Evolutionary conservation across 2,329 filamentous ascomycete species (phyloP).

Genomic region (Mycosphaerella sp.): DNA sequence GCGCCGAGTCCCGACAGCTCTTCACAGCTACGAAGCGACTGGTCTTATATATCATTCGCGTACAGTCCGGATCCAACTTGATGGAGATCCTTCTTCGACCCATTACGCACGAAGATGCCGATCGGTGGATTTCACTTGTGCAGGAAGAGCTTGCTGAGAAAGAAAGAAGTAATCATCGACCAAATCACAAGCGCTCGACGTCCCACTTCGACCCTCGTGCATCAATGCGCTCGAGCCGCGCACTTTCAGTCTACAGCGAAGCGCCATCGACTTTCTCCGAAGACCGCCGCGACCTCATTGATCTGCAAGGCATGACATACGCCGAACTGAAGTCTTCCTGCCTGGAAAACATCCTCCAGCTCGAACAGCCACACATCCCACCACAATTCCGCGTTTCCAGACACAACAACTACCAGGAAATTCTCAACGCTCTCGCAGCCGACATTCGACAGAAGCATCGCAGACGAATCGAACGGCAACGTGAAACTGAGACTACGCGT

Average conservation of each 20-base stretch:
- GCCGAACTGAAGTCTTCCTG: slow-evolving; percentile 87
- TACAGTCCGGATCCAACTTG: slow-evolving; percentile 86
- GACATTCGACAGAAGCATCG: slow-evolving; percentile 98
- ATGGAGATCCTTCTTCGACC: slow-evolving; percentile 92
- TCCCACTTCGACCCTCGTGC: slow-evolving; percentile 30
- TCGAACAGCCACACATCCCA: slow-evolving; percentile 59
- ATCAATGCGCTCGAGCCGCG: slow-evolving; percentile 27
- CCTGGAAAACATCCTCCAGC: slow-evolving; percentile 83
- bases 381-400: slow-evolving; percentile 67
- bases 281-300: slow-evolving; percentile 54
- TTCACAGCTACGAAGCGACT: slow-evolving; percentile 99
- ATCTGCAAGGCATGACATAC: slow-evolving; percentile 85
- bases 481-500: slow-evolving; percentile 78
- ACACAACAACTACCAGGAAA: slow-evolving; percentile 89
- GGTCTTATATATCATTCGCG: slow-evolving; percentile 93
- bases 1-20: slow-evolving; percentile 81
- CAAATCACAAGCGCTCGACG: slow-evolving; percentile 19
- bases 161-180: slow-evolving; percentile 35
- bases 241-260: slow-evolving; percentile 37
- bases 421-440: slow-evolving; percentile 93
- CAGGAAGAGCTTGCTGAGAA: slow-evolving; percentile 64
- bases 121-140: slow-evolving; percentile 76
- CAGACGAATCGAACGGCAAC: slow-evolving; percentile 80
- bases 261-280: slow-evolving; percentile 34
- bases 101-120: slow-evolving; percentile 78